A percentile compares a stretch with the other conserved stretches of the same genome.
These are phyloP conservation scores for Cercophora newfieldiana DNA, from an alignment of 495 filamentous ascomycete genomes.

Conservation along the genomic window DNA sequence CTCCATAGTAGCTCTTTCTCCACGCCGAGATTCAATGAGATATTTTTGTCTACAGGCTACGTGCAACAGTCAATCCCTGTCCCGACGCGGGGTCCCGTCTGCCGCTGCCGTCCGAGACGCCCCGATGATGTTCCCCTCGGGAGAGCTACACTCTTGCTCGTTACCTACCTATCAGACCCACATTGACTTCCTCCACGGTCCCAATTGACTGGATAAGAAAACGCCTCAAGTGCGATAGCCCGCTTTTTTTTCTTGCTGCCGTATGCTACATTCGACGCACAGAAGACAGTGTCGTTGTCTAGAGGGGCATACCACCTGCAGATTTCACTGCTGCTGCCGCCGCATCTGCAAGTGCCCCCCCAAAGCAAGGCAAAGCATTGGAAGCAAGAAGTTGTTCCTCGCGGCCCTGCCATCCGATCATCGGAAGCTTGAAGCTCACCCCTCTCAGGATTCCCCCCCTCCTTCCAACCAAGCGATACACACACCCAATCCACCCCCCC, in stretches of 20 bases:
- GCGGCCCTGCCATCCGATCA: slow-evolving; percentile 2
- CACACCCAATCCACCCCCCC: too few species aligned
- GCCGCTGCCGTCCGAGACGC: not conserved
- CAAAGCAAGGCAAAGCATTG: not conserved
- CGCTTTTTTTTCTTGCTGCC: slow-evolving; percentile 2
- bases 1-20: too few species aligned
- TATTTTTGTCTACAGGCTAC: not conserved
- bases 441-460: not conserved
- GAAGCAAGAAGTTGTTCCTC: not conserved
- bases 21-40: too few species aligned
- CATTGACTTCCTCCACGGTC: slow-evolving; percentile 21
- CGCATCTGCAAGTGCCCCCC: not conserved
- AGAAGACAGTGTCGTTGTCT: not conserved
- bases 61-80: not conserved
- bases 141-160: too few species aligned
- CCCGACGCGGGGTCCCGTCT: not conserved
- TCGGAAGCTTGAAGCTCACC: slow-evolving; percentile 1
- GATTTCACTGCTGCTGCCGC: not conserved
- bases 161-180: not conserved
- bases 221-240: not conserved
- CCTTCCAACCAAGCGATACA: not conserved
- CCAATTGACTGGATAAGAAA: slow-evolving; percentile 33
- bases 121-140: not conserved
- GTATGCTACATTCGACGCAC: not conserved
- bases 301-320: not conserved